Evolutionary conservation across 176 grass and related monocot species (phyloP).

Genomic region (Ananas comosus): DNA sequence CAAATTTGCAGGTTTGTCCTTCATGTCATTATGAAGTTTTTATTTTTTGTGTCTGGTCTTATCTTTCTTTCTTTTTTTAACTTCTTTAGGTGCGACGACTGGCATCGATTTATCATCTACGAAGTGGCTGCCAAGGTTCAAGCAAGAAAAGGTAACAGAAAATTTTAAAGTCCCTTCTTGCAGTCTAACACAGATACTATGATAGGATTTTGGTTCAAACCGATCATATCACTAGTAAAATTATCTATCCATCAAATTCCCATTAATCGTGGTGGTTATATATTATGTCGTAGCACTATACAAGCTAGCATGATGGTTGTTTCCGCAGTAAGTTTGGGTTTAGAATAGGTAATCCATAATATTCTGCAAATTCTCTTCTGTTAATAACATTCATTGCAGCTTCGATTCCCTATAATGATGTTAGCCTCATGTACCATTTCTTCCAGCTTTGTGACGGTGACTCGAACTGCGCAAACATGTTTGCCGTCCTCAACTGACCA

Average conservation of each 20-base stretch:
- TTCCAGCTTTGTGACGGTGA: conserved; percentile 88
- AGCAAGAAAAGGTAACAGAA: conserved; percentile 74
- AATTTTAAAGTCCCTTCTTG: not conserved
- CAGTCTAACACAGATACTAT: not conserved
- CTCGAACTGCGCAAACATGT: conserved; percentile 56
- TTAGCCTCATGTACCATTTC: not conserved
- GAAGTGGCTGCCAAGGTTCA: conserved; percentile 68
- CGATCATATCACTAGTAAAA: too few relatives aligned
- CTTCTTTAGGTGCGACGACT: conserved; percentile 67
- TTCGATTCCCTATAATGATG: not conserved
- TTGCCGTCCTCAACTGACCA: conserved; percentile 57
- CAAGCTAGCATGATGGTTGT: too few relatives aligned
- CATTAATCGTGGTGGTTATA: too few relatives aligned
- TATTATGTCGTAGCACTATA: too few relatives aligned
- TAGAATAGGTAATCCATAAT: too few relatives aligned
- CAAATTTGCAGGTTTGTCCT: not conserved
- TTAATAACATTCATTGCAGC: not conserved
- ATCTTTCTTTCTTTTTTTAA: conserved; percentile 9
- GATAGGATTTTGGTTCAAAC: not conserved
- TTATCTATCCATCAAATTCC: not conserved
- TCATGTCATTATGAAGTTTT: not conserved
- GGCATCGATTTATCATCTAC: conserved; percentile 79
- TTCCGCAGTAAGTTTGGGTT: too few relatives aligned
- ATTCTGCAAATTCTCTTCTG: not conserved
- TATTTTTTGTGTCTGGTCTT: not conserved